Evolutionary conservation across 1,284 basidiomycete species (phyloP), one percentile per base, ranked within the genome.

Genomic region (Boletellus sp.): DNA sequence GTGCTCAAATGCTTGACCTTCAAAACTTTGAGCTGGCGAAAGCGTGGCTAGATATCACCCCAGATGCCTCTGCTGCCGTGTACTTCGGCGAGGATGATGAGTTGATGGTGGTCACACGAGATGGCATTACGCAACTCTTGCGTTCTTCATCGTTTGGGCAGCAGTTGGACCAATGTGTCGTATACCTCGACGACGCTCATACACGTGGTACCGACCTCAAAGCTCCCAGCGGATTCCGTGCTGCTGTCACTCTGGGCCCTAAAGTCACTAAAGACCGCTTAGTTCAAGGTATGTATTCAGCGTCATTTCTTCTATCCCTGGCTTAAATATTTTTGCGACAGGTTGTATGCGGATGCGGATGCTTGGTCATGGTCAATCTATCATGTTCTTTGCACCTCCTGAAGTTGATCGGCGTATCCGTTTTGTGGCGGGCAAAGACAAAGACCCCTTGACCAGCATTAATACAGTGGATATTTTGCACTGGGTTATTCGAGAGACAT

Each of bases 141-240:
- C 15, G 1, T 1, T 40, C 21, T 2, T 40, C 38, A 1, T 30
- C 38, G 2, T 48, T 50, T 4, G 56, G 62, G 0, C 73, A 77
- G 36, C 71, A 70, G 44, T 61, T 80, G 0, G 68, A 71, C 15
- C 62, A 70, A 51, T 78, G 76, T 43, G 54, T 78, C 5, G 63
- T 80, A 1, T 81, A 81, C 55, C 71, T 81, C 0, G 79, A 81
- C 47, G 80, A 81, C 56, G 75, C 75, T 0, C 79, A 81, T 57
- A 81, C 79, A 1, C 63, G 79, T 33, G 79, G 79, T 4, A 81
- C 78, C 63, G 79, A 81, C 57, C 61, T 81, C 15, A 79, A 76
- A 45, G 62, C 80, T 36, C 78, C 79, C 1, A 35, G n/a, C 1
- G 51, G 65, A 18, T 68, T 66, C 41, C 69, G 75, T 12, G 46